Evolutionary conservation across 1,284 basidiomycete species (phyloP).

Genomic region (Pterula multifida): DNA sequence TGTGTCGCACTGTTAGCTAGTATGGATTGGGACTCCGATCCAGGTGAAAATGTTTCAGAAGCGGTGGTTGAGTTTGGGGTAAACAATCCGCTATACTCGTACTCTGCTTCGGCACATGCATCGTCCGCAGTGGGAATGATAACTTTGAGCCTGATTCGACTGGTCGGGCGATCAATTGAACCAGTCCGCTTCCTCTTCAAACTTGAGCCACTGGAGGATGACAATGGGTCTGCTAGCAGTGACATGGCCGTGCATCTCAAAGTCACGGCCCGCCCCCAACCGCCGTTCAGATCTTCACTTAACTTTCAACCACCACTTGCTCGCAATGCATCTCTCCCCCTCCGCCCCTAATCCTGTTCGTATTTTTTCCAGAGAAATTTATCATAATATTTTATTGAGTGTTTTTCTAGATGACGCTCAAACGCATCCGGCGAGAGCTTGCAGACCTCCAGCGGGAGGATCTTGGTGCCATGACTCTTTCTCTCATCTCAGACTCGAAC

Average conservation of each 20-base stretch:
- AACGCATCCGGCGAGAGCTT: slow-evolving; percentile 83
- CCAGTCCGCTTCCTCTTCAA: not conserved
- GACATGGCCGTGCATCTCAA: not conserved
- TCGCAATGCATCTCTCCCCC: not conserved
- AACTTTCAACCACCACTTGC: not conserved
- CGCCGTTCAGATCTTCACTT: not conserved
- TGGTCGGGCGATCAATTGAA: too few relatives aligned
- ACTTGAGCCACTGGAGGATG: too few relatives aligned
- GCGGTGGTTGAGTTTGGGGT: not conserved
- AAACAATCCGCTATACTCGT: not conserved
- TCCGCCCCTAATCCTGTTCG: not conserved
- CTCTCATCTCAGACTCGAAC: slow-evolving; percentile 42
- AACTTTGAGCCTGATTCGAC: not conserved
- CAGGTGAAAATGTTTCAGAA: too few relatives aligned
- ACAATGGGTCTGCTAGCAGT: too few relatives aligned
- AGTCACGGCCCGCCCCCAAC: not conserved
- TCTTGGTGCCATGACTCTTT: slow-evolving; percentile 61
- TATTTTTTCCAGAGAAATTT: not conserved
- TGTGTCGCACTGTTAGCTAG: not conserved
- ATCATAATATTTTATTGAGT: not conserved
- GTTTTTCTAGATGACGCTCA: slow-evolving; percentile 59
- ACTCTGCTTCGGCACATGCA: too few relatives aligned
- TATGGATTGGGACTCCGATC: too few relatives aligned
- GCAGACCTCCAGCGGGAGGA: slow-evolving; percentile 78
- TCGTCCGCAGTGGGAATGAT: not conserved